Conservation (phyloP, 805 yeast genomes). For the Saccharomyces eubayanus region DNA sequence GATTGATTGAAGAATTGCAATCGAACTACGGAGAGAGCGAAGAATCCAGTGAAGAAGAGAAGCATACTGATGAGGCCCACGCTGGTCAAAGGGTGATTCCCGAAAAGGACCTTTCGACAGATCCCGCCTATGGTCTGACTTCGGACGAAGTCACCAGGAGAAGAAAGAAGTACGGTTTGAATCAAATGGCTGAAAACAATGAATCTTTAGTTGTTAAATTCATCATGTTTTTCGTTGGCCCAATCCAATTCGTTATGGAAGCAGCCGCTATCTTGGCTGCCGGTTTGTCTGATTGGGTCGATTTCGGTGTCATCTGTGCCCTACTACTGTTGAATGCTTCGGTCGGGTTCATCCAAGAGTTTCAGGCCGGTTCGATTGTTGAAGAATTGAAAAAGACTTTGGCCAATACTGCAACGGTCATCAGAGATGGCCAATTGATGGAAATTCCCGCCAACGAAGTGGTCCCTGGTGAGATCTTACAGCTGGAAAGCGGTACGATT, state of each 20-base stretch:
- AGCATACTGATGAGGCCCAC: conserved; percentile 38
- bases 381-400: conserved; percentile 92
- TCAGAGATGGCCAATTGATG: conserved; percentile 70
- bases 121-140: conserved; percentile 67
- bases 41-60: conserved; percentile 45
- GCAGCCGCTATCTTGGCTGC: conserved; percentile 94
- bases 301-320: conserved; percentile 95
- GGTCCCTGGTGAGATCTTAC: conserved; percentile 92
- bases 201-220: conserved; percentile 76
- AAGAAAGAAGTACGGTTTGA: conserved; percentile 84
- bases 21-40: conserved; percentile 44
- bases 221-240: conserved; percentile 84
- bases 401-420: conserved; percentile 79
- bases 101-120: conserved; percentile 76
- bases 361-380: conserved; percentile 96
- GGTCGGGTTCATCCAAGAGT: conserved; percentile 96
- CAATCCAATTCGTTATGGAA: conserved; percentile 95
- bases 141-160: conserved; percentile 71
- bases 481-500: conserved; percentile 87
- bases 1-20: conserved; percentile 71
- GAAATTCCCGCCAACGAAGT: conserved; percentile 78
- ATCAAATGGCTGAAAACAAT: conserved; percentile 84
- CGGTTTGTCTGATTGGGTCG: conserved; percentile 97
- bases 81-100: conserved; percentile 71
- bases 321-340: conserved; percentile 76